Base-by-base conservation (phyloP, 768 basidiomycete genomes). In the Hericium alpestre region DNA sequence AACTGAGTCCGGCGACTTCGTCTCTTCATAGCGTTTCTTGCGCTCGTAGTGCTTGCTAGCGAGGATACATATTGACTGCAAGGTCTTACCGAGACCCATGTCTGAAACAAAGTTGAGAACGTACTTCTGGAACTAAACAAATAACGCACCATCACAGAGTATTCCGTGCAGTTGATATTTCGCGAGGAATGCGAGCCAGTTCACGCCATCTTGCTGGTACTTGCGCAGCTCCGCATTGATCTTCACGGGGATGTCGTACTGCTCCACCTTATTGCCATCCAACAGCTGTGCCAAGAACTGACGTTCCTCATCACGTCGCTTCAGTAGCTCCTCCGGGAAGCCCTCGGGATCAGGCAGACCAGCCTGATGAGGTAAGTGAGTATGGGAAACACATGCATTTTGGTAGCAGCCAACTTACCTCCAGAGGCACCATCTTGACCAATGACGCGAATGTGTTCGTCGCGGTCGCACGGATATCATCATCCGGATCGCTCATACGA, bases 151-250 rank as follows among this genome's bases (percentile, higher is more conserved):
- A 65, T 99, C 96, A 67, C 96, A 99, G 27, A 99, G 83, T 64
- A 98, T 91, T 13, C 96, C 96, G 67, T 99, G 96, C 2, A 99
- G 72, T 65, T 98, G 96, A 68, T 96, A 99, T 68, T 96, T 97
- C 18, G 93, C 90, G 39, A 99, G 77, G 76, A 99, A 99, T 1
- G 96, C 96, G 16, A 99, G 77, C 96, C 96, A 99, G 68, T 92
- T 98, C 62, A 99, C 90, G 38, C 96, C 96, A 56, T 99, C 96
- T 72, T 92, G 90, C 70, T 99, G 96, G 68, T 99, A 99, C 68
- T 93, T 92, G 58, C 96, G 87, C 51, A 99, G 75, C 63, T 97
- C 92, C 37, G 94, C 93, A 57, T 94, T 90, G 76, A 99, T 90
- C 25, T 74, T 72, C 56, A 93, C 83, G 0, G 96, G 93, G 1